Evolutionary conservation across 495 filamentous ascomycete genomes (phyloP), one percentile per base, ranked within the genome.

Genomic region (Podospora conica): DNA sequence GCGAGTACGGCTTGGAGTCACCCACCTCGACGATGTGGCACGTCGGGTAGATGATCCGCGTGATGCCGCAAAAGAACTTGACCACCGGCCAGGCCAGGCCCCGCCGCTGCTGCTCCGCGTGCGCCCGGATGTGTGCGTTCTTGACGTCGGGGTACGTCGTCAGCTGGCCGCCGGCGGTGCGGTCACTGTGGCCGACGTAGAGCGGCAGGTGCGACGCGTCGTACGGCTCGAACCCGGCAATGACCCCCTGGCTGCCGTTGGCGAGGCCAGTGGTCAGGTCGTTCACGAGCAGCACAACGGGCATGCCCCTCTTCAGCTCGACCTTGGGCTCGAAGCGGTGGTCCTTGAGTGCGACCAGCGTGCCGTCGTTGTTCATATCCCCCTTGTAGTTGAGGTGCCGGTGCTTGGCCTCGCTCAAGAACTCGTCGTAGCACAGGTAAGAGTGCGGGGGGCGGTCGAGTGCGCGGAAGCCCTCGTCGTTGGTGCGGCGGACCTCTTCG

Each of bases 271-370:
- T 84, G 0, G 18, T 1, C 1, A 80, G 61, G 74, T 96, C 91
- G 70, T 98, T 98, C 65, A 93, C 93, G 75, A 97, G 95, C 15
- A 98, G 80, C 84, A 98, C 94, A 23, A 98, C 95, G 58, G 93
- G 91, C 28, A 92, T 87, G 7, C 93, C 93, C 65, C 90, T 87
- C 71, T 97, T 97, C 28, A 97, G 83, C 31, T 86, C 78, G 83
- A 70, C 86, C 81, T 64, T 81, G 70, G n/a, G 70, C 65, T 66
- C 74, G 31, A 75, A 76, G 12, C 72, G 74, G 23, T 83, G 79
- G 69, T 98, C 91, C 25, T 97, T 12, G 59, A 79, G 70, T 0
- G 84, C 83, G 3, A 85, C 87, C 55, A 89, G 83, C 66, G 96
- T 90, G 3, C 82, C 76, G 18, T 90, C 87, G 18, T 82, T 77